Conservation (phyloP, 164 flowering plant genomes). For the Chimonanthus salicifolius region DNA sequence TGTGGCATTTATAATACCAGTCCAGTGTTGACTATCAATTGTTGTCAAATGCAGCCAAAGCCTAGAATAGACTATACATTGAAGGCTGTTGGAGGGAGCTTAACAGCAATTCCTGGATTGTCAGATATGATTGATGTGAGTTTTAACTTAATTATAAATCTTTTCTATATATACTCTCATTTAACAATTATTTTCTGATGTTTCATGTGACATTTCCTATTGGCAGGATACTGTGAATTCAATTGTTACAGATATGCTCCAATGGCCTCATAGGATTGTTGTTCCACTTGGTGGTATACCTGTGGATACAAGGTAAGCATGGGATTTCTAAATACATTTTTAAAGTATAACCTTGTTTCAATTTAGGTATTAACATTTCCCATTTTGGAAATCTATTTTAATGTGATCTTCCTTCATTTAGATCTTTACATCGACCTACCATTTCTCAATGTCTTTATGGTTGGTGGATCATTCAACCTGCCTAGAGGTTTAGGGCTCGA, state of each 20-base stretch:
- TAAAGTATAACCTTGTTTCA: not conserved
- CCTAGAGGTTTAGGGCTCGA: too few species aligned
- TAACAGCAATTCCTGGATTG: constrained; percentile 93
- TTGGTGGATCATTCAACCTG: too few species aligned
- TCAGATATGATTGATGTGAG: constrained; percentile 99
- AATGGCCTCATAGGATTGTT: constrained; percentile 99
- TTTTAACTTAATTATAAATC: constrained; percentile 6
- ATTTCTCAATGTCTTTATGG: too few species aligned
- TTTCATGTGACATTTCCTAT: not conserved
- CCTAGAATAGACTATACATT: constrained; percentile 88
- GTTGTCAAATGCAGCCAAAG: constrained; percentile 56
- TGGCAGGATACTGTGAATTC: constrained; percentile 83
- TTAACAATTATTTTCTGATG: not conserved
- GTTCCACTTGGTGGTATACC: constrained; percentile 93
- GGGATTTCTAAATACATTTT: not conserved
- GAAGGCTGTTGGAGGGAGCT: constrained; percentile 98
- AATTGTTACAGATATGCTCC: constrained; percentile 87
- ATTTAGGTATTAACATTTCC: not conserved
- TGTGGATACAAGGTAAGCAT: constrained; percentile 71
- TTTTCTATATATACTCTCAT: not conserved
- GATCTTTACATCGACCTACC: not conserved
- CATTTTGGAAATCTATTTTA: too few species aligned
- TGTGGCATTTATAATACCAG: too few species aligned
- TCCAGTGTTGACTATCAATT: constrained; percentile 5
- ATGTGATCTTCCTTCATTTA: not conserved